Evolutionary conservation across 108 stramenopile species (phyloP).

Genomic region (Pelagomonas calceolata): DNA sequence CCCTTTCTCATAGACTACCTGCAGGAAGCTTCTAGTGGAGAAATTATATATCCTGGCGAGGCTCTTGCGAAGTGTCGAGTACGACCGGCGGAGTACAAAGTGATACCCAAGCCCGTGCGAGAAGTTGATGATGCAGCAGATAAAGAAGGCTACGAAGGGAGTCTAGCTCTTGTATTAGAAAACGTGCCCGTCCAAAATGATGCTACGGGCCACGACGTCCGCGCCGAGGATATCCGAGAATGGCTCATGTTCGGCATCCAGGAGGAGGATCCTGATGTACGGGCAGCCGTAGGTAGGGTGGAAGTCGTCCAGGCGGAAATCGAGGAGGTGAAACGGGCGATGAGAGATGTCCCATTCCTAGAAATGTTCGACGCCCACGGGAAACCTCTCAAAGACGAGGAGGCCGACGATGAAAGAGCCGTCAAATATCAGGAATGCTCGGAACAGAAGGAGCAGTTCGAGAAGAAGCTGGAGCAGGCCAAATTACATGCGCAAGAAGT

Average conservation of each 20-base stretch:
- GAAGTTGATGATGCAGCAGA: not conserved
- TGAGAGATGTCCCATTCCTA: not conserved
- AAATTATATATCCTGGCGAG: not conserved
- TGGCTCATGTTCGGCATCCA: slow-evolving; percentile 10
- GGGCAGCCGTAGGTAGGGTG: not conserved
- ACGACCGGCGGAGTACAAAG: not conserved
- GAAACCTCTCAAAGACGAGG: not conserved
- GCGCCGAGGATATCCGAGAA: slow-evolving; percentile 9
- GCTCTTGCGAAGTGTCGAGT: not conserved
- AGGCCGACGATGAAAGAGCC: slow-evolving; percentile 10
- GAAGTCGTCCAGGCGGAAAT: not conserved
- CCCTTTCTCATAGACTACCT: too few relatives aligned
- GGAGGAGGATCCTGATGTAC: slow-evolving; percentile 11
- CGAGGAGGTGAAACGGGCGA: not conserved
- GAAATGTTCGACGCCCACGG: slow-evolving; percentile 1
- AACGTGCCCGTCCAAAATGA: not conserved
- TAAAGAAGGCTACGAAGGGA: not conserved
- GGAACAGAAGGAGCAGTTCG: slow-evolving; percentile 1
- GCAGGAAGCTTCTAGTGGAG: not conserved
- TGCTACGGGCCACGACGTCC: not conserved
- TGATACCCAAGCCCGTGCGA: not conserved
- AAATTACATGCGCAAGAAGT: not conserved
- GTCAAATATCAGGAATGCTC: slow-evolving; percentile 5
- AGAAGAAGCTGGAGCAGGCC: slow-evolving; percentile 6
- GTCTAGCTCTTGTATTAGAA: not conserved